Conservation (phyloP, 768 basidiomycete genomes). For the Suillus brevipes region DNA sequence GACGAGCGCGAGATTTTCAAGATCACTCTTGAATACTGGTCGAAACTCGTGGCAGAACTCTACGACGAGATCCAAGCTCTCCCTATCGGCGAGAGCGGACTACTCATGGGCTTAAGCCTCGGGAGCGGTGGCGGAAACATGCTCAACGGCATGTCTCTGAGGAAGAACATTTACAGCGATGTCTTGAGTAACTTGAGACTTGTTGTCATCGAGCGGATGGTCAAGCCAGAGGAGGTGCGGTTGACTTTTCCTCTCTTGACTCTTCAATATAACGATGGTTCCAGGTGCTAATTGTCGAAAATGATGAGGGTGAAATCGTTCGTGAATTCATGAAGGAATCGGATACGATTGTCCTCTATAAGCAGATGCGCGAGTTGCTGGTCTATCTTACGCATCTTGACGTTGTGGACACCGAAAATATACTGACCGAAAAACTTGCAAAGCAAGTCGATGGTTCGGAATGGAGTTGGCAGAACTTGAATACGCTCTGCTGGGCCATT, state of each 20-base stretch:
- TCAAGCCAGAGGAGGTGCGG: conserved; percentile 96
- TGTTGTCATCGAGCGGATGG: conserved; percentile 98
- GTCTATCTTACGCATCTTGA: conserved; percentile 98
- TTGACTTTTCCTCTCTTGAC: conserved; percentile 6
- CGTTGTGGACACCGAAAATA: conserved; percentile 93
- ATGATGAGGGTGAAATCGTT: conserved; percentile 99
- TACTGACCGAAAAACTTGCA: conserved; percentile 94
- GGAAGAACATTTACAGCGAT: conserved; percentile 95
- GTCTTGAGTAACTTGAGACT: conserved; percentile 91
- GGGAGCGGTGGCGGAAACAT: conserved; percentile 63
- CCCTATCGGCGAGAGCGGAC: conserved; percentile 81
- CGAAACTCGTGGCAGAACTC: conserved; percentile 91
- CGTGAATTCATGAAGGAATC: conserved; percentile 99
- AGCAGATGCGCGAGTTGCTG: conserved; percentile 95
- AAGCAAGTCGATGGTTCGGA: conserved; percentile 98
- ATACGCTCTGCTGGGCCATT: conserved; percentile 99
- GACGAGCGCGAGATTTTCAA: conserved; percentile 99
- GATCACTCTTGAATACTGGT: conserved; percentile 98
- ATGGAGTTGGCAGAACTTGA: conserved; percentile 99
- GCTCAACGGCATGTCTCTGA: conserved; percentile 73
- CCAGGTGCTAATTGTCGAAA: conserved; percentile 96
- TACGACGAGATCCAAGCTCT: conserved; percentile 96
- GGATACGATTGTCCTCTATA: conserved; percentile 98
- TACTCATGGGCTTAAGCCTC: conserved; percentile 88
- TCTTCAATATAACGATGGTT: conserved; percentile 11